These are phyloP conservation scores for Arthrinium phaeospermum DNA, from an alignment of 2,329 filamentous ascomycete species.

Conservation along the genomic window DNA sequence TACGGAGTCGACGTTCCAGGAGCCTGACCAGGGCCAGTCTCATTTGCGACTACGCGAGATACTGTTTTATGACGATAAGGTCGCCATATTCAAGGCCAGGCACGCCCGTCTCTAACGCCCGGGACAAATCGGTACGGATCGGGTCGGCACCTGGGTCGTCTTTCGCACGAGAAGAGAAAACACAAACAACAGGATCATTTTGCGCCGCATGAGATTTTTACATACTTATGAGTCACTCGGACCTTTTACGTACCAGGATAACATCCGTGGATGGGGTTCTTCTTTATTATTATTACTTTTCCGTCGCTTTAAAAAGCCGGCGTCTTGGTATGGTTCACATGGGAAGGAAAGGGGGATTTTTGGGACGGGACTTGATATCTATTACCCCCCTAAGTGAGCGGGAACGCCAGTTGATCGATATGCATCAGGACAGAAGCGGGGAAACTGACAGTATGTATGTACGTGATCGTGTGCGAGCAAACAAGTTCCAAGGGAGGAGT, in stretches of 20 bases:
- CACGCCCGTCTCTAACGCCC: slow-evolving; percentile 48
- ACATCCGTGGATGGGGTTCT: background rate
- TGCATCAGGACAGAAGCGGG: background rate
- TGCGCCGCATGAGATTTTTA: background rate
- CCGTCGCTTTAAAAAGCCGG: background rate
- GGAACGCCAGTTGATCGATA: background rate
- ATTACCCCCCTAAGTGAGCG: background rate
- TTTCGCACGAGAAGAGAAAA: background rate
- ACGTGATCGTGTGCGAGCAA: background rate
- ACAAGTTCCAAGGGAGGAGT: background rate
- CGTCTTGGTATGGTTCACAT: background rate
- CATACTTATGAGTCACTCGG: background rate
- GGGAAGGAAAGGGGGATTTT: background rate
- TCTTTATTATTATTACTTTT: background rate
- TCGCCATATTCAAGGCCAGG: slow-evolving; percentile 79
- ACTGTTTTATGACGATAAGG: slow-evolving; percentile 83
- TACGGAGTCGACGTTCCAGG: slow-evolving; percentile 54
- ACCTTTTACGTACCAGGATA: background rate
- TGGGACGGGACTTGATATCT: background rate
- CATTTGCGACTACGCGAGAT: slow-evolving; percentile 71
- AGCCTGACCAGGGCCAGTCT: slow-evolving; percentile 48
- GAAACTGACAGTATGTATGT: background rate
- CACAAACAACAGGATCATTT: background rate
- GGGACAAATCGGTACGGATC: background rate
- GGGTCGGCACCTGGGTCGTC: background rate